Evolutionary conservation across 1,284 basidiomycete genomes (phyloP), one percentile per base, ranked within the genome.

Genomic region (Ganoderma multipileum): DNA sequence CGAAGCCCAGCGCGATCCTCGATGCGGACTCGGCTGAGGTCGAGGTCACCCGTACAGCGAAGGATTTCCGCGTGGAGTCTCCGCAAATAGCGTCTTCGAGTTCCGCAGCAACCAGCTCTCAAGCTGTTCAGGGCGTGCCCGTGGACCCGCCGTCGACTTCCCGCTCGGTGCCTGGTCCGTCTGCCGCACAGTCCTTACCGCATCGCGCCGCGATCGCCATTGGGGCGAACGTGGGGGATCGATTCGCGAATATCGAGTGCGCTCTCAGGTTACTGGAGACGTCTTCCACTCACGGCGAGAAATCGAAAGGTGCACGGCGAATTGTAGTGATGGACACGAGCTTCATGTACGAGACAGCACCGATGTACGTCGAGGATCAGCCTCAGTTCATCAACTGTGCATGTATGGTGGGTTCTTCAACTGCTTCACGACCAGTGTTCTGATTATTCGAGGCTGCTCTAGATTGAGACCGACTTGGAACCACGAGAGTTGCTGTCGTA

Each of bases 301-400:
- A 74, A 1, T 74, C 77, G 14, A 69, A 71, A 0, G 69, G 65
- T 2, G 57, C 64, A 2, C 69, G 73, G 3, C 55, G 74, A 23
- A 80, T 90, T 4, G 77, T 76, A 18, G 82, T 97, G 18, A 81
- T 93, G 33, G 86, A 95, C 73, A 97, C 95, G 0, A 96, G 95
- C 77, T 95, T 97, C 81, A 80, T 99, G 81, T 99, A 99, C 79
- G 93, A 98, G 81, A 97, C 93, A 23, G 86, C 91, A 26, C 96
- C 98, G 0, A 99, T 99, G 98, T 99, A 99, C 80, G 91, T 97
- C 30, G 87, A 88, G 20, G 91, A 98, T 71, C 97, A 99, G 79
- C 94, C 93, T 30, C 81, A 85, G 38, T 99, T 99, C 81, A 87
- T 95, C 71, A 99, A 99, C 77, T 95, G 94, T 67, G 95, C 94